Conservation (phyloP, 108 stramenopile species). For the Nitzschia inconspicua region DNA sequence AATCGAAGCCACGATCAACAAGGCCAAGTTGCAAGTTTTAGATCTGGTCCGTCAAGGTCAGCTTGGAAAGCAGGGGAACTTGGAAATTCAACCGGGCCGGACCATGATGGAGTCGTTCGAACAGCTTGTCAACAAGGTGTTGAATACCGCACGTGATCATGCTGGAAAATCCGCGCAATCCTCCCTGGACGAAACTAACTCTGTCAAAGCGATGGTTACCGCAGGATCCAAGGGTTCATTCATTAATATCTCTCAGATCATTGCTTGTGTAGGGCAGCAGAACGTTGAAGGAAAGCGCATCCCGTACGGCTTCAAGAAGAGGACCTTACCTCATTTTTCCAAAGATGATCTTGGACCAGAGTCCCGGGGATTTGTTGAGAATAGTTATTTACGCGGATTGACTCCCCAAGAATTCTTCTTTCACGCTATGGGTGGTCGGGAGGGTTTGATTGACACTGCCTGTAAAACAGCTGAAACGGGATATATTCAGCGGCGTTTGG, state of each 20-base stretch:
- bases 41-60: conserved; percentile 97
- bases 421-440: conserved; percentile 99
- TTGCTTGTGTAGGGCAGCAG: conserved; percentile 99
- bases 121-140: conserved; percentile 93
- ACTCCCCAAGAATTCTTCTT: conserved; percentile 99
- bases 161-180: conserved; percentile 94
- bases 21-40: conserved; percentile 93
- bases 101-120: conserved; percentile 99
- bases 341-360: conserved; percentile 99
- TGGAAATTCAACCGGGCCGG: conserved; percentile 96
- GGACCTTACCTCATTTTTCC: conserved; percentile 98
- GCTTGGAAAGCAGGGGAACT: conserved; percentile 69
- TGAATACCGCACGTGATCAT: conserved; percentile 94
- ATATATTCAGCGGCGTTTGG: conserved; percentile 98
- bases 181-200: conserved; percentile 91
- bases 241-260: conserved; percentile 99
- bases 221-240: conserved; percentile 97
- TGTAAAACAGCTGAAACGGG: conserved; percentile 99
- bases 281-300: conserved; percentile 99
- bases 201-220: conserved; percentile 97
- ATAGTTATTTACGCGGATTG: conserved; percentile 96
- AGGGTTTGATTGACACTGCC: conserved; percentile 99
- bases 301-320: conserved; percentile 95
- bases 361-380: conserved; percentile 98
- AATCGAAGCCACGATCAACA: conserved; percentile 94